Evolutionary conservation across 441 rosid species (phyloP).

Genomic region (Jatropha multifida): DNA sequence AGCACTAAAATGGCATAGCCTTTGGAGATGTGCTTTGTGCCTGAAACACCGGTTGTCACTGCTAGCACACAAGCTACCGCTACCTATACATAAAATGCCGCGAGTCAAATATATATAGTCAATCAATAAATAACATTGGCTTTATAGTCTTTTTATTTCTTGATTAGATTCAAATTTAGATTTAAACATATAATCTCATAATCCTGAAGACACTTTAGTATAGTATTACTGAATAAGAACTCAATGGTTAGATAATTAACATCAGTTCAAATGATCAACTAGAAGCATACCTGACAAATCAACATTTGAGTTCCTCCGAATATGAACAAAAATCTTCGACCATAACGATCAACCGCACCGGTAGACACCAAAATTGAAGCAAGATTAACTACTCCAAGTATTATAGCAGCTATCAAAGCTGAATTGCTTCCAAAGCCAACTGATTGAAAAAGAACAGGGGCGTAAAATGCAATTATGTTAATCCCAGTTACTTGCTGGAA

Average conservation of each 20-base stretch:
- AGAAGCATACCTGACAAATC: constrained; percentile 51
- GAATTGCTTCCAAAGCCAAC: constrained; percentile 71
- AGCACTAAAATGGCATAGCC: constrained; percentile 49
- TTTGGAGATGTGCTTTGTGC: constrained; percentile 41
- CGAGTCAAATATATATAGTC: no score
- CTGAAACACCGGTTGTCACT: constrained; percentile 46
- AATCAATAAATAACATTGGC: no score
- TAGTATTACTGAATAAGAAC: no score
- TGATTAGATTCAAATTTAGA: no score
- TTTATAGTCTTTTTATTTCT: no score
- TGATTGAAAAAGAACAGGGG: constrained; percentile 69
- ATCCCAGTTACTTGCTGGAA: constrained; percentile 79
- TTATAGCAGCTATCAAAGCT: constrained; percentile 57
- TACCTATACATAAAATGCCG: constrained; percentile 29
- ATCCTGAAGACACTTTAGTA: no score
- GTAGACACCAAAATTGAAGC: constrained; percentile 55
- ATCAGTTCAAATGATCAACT: not conserved
- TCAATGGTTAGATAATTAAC: no score
- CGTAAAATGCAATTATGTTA: constrained; percentile 70
- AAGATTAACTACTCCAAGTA: constrained; percentile 67
- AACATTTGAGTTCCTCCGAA: constrained; percentile 67
- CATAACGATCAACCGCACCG: constrained; percentile 59
- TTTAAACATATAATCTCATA: no score
- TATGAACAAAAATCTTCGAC: constrained; percentile 67
- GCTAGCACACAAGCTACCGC: constrained; percentile 55